A percentile compares a stretch with the other conserved stretches of the same genome.
Evolutionary conservation across 805 yeast genomes (phyloP).

Genomic region (Lipomyces chichibuensis): DNA sequence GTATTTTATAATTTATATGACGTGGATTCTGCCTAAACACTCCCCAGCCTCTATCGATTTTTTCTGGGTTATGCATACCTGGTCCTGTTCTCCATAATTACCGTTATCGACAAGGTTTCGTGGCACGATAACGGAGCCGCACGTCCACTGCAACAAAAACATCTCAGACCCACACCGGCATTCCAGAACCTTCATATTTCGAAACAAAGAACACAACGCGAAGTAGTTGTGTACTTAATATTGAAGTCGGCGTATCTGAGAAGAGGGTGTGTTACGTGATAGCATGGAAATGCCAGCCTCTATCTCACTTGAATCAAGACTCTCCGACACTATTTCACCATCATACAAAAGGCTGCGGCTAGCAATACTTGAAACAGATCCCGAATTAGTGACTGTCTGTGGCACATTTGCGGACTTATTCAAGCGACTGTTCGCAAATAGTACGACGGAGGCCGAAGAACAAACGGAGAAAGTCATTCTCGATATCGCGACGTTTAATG

Average conservation of each 20-base stretch:
- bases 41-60: too few species aligned
- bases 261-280: too few species aligned
- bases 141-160: too few species aligned
- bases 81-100: too few species aligned
- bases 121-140: too few species aligned
- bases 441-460: slow-evolving; percentile 38
- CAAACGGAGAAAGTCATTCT: slow-evolving; percentile 21
- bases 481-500: slow-evolving; percentile 38
- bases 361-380: slow-evolving; percentile 47
- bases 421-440: slow-evolving; percentile 35
- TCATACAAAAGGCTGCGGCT: slow-evolving; percentile 19
- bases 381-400: slow-evolving; percentile 35
- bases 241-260: neutral
- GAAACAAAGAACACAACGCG: neutral
- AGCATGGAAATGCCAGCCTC: neutral
- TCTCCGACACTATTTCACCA: neutral
- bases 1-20: too few species aligned
- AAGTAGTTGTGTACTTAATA: neutral
- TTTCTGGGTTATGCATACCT: too few species aligned
- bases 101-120: too few species aligned
- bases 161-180: too few species aligned
- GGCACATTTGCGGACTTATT: slow-evolving; percentile 46
- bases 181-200: too few species aligned
- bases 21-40: too few species aligned
- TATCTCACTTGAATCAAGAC: neutral